Base-by-base conservation (phyloP, 139 green algal genomes). In the Auxenochlorella pyrenoidosa region DNA sequence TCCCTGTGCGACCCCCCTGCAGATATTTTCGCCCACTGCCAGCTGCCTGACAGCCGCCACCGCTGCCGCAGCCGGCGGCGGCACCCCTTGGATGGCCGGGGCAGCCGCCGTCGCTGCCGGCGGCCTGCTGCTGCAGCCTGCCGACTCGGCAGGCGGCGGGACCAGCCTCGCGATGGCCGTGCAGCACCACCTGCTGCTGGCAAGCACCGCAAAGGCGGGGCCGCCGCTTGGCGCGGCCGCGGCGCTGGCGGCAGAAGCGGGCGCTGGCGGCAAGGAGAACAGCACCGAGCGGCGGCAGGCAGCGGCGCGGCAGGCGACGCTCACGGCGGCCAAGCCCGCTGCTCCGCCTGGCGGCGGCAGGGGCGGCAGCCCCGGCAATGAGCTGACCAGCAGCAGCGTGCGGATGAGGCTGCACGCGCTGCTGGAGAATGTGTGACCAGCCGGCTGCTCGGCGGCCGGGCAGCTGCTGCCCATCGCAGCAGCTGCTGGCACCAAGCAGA, bases 331-430 rank as follows among this genome's bases (percentile, higher is more conserved):
- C 40, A 75, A 77, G 41, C 40, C 41, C 8, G 80, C 40, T 26
- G 60, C 79, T 5, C 44, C 3, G 26, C 6, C 59, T 12, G 58
- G 43, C 5, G 40, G 26, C 30, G 32, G 26, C 68, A 28, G 65
- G 36, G 24, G 44, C 32, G 32, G 38, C 68, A 38, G 65, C 59
- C 38, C 47, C 15, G 44, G 30, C 30, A 82, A 66, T 32, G 60
- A 80, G 82, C 87, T 88, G 4, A 91, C 63, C 51, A 91, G 88
- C 79, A 83, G 72, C 75, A 54, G 76, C 54, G 88, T 91, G 36
- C 86, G 88, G 3, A 83, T 87, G 75, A 43, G 54, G 47, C 86
- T 91, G 54, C 79, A 83, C 28, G 87, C 85, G n/a, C 78, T 91
- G 75, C 75, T 91, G 47, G 88, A 91, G 44, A 65, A 47, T n/a